These are phyloP conservation scores for Gossypium turneri DNA, from an alignment of 345 rosid genomes.

Conservation along the genomic window DNA sequence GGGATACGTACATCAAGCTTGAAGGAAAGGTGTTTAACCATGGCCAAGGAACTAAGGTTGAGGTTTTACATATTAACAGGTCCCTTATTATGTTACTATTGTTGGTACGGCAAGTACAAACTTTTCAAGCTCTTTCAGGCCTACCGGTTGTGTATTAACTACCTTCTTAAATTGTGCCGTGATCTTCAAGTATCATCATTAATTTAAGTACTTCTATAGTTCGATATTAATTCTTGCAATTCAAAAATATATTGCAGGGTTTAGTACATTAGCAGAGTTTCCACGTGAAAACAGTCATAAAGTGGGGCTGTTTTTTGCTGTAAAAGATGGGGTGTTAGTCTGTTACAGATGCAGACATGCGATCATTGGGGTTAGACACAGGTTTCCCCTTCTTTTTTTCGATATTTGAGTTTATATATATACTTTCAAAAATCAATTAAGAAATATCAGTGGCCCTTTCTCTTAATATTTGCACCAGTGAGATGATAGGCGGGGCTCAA, in stretches of 20 bases:
- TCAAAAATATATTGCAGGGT: background rate
- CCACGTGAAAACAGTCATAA: constrained; percentile 24
- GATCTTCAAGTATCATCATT: background rate
- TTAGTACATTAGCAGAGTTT: constrained; percentile 18
- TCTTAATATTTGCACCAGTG: too few relatives aligned
- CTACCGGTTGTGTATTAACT: background rate
- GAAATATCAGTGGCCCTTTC: too few relatives aligned
- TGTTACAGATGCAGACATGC: constrained; percentile 9
- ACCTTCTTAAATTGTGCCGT: background rate
- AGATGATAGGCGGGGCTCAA: too few relatives aligned
- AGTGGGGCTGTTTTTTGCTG: background rate
- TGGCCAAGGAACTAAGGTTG: constrained; percentile 23
- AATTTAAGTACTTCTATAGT: background rate
- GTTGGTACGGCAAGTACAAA: constrained; percentile 23
- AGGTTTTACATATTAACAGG: constrained; percentile 26
- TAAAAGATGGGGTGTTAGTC: background rate
- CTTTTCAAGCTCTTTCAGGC: background rate
- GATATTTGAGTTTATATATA: too few relatives aligned
- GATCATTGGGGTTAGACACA: background rate
- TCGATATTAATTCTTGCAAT: background rate
- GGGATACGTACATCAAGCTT: constrained; percentile 4
- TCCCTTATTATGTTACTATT: constrained; percentile 24
- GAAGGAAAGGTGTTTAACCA: constrained; percentile 22
- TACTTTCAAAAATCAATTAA: too few relatives aligned
- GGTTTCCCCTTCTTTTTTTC: background rate